phyloP scores from a whole-genome alignment of 306 rosid species.

The Cicer cuneatum region DNA sequence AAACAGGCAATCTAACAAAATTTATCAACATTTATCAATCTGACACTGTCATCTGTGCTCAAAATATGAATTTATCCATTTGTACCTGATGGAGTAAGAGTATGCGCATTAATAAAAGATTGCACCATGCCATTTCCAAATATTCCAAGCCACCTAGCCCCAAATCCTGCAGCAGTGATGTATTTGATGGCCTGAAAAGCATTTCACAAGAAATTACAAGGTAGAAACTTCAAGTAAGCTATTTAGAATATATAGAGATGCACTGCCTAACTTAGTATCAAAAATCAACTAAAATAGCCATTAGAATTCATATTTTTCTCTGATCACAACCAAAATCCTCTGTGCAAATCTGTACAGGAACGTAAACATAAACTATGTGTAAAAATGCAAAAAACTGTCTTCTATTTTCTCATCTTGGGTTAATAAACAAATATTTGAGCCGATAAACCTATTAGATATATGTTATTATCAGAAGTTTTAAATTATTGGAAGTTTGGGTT shows the following conservation, averaged over 20 bases:
- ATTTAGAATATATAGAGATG: conserved; percentile 21
- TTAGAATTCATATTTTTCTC: conserved; percentile 20
- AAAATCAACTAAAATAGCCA: conserved; percentile 37
- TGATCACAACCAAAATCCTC: conserved; percentile 1
- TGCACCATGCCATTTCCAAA: conserved; percentile 94
- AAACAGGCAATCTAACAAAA: conserved; percentile 25
- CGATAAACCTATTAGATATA: conserved; percentile 8
- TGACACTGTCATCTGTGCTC: neutral
- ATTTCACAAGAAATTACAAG: conserved; percentile 46
- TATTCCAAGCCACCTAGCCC: conserved; percentile 87
- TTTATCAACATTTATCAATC: conserved; percentile 25
- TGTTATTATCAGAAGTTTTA: neutral
- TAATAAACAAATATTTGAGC: conserved; percentile 4
- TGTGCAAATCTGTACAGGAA: neutral
- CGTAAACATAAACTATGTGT: neutral
- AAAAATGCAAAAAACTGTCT: conserved; percentile 9
- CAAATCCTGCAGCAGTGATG: conserved; percentile 95
- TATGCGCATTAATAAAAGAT: conserved; percentile 80
- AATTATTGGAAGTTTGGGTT: neutral
- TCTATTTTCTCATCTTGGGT: neutral
- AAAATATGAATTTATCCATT: conserved; percentile 28
- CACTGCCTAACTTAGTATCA: conserved; percentile 24
- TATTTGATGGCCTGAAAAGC: conserved; percentile 80
- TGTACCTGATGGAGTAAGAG: conserved; percentile 74
- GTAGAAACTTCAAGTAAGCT: conserved; percentile 27